These are phyloP conservation scores for Coccomyxa sp. DNA, from an alignment of 139 green algal genomes.

Conservation along the genomic window DNA sequence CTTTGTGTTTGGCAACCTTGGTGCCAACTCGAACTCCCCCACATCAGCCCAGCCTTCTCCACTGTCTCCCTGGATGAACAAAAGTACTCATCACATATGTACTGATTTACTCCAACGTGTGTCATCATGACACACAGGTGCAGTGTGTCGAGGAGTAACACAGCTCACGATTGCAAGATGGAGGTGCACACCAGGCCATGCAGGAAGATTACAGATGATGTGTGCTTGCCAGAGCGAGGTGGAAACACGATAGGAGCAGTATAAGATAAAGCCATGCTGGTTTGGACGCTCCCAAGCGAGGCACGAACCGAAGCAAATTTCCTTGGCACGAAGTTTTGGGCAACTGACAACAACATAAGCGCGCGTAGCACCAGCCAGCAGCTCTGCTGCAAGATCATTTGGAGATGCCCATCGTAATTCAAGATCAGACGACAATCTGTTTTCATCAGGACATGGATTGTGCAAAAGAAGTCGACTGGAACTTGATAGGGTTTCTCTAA, in stretches of 20 bases:
- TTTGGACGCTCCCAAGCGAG: not conserved
- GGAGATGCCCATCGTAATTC: not conserved
- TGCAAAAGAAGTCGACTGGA: too few species aligned
- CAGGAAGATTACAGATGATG: not conserved
- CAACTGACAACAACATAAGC: too few species aligned
- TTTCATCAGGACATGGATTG: not conserved
- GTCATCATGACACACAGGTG: not conserved
- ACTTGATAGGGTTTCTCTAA: too few species aligned
- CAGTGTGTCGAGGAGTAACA: not conserved
- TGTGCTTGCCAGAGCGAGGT: not conserved
- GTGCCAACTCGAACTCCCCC: not conserved
- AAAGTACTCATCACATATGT: not conserved
- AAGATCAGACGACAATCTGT: not conserved
- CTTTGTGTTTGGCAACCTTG: constrained; percentile 27
- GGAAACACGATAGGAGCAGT: not conserved
- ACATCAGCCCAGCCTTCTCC: not conserved
- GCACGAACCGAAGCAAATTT: too few species aligned
- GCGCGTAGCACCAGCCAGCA: too few species aligned
- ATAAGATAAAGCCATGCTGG: not conserved
- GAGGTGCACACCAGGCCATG: not conserved
- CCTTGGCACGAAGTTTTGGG: too few species aligned
- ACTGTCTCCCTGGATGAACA: too few species aligned
- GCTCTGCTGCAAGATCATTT: too few species aligned
- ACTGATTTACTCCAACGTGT: not conserved
- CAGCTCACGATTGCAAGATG: too few species aligned